These are phyloP conservation scores for Suillus clintonianus DNA, from an alignment of 768 basidiomycete species.

Conservation along the genomic window DNA sequence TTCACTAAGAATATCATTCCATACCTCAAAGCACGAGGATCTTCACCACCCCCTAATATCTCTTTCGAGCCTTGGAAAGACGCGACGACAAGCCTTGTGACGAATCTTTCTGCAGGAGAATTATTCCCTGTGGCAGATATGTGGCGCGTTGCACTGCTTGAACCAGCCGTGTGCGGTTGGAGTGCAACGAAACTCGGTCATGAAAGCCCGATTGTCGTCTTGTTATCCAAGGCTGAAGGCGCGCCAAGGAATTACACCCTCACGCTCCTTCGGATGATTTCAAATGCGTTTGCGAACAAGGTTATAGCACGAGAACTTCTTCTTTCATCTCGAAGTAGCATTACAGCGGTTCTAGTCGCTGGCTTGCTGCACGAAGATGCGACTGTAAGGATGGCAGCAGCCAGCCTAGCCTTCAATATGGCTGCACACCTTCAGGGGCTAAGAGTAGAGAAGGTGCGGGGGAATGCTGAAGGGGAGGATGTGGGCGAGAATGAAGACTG, in stretches of 20 bases:
- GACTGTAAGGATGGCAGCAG: constrained; percentile 73
- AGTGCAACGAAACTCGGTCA: constrained; percentile 32
- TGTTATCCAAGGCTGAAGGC: constrained; percentile 48
- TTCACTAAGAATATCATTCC: constrained; percentile 54
- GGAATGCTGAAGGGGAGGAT: constrained; percentile 34
- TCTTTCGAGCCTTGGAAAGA: constrained; percentile 51
- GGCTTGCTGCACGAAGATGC: constrained; percentile 70
- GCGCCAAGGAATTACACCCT: constrained; percentile 58
- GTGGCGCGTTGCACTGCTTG: constrained; percentile 77
- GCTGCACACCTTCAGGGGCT: constrained; percentile 65
- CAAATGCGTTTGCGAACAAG: constrained; percentile 62
- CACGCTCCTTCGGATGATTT: constrained; percentile 65
- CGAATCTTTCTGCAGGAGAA: constrained; percentile 49
- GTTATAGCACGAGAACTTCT: constrained; percentile 44
- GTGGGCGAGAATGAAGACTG: constrained; percentile 72
- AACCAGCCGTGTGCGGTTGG: constrained; percentile 58
- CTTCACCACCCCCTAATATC: constrained; percentile 39
- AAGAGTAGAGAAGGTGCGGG: constrained; percentile 46
- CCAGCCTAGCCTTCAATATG: constrained; percentile 79
- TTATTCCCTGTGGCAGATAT: constrained; percentile 85
- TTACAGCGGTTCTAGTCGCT: constrained; percentile 63
- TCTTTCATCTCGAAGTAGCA: constrained; percentile 26
- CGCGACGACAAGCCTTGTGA: constrained; percentile 43
- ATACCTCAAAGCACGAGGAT: constrained; percentile 61
- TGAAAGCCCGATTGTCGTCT: constrained; percentile 43